Base-by-base conservation (phyloP, 495 filamentous ascomycete species). In the Penicillium cinerascens region DNA sequence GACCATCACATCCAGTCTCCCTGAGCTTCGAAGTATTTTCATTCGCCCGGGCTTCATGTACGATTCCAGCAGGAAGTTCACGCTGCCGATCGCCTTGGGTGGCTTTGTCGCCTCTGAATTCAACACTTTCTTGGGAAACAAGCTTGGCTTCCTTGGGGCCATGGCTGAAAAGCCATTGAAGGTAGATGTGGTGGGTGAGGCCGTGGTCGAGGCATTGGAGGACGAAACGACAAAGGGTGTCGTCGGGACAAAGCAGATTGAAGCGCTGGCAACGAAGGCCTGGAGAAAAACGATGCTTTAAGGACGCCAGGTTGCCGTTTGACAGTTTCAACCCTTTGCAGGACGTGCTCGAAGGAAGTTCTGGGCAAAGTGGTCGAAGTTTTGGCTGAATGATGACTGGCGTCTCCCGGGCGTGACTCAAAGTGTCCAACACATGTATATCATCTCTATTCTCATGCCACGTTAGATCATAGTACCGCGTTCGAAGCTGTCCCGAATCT, bases 401-500 rank as follows among this genome's bases (percentile, higher is more conserved):
- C 8, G 10, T 10, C 11, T 33, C 37, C 33, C 44, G 40, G 21
- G 37, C 22, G 42, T 43, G 25, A 45, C 25, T 16, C 41, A 44
- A 44, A 49, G 29, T 54, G 21, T 47, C 49, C 54, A 49, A 47
- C 41, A 41, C 51, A 59, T 64, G 63, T 66, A 61, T 52, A 49
- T 52, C 61, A 64, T 59, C 20, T 50, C 52, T 51, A 45, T 50
- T 51, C 43, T 60, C 49, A 42, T 59, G 44, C 49, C 41, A 36
- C 42, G 58, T 73, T 70, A 75, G 42, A 75, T 74, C 72, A 73
- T 73, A n/a, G 93, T 98, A 21, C 93, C 93, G 43, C 93, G 87
- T 79, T 98, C 93, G 69, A 98, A 97, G 68, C 88, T 95, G 66
- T 97, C 93, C 66, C 93, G 78, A 66, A 98, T 98, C 67, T 97